Evolutionary conservation across 208 protist species (phyloP), one percentile per base, ranked within the genome.

Genomic region (Angomonas ambiguus): DNA sequence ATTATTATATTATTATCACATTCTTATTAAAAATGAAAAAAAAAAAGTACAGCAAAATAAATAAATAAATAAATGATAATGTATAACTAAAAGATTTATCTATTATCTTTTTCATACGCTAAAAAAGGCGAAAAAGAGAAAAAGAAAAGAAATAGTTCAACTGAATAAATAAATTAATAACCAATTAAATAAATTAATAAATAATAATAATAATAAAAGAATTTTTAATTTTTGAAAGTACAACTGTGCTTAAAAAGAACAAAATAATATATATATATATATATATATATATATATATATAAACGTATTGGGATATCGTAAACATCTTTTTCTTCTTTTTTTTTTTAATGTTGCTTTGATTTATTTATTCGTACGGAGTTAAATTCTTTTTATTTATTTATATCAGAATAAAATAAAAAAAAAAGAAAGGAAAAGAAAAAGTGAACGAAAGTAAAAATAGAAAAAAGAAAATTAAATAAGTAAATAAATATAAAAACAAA

Each of bases 351-450:
- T 25, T 27, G 22, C 53, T 11, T 65, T 65, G 45, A 45, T 32
- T 61, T 69, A 42, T 63, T 41, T 69, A 10, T 64, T 22, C 25
- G 20, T 62, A 3, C 65, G 25, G 34, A 20, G n/a, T 30, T 28
- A 4, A 57, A 22, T 20, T 45, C 16, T 45, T 45, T 45, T 45
- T 45, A n/a, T 45, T 45, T 45, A n/a, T 16, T 45, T n/a, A 45
- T 45, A 16, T 45, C 11, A 45, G 38, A n/a, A 16, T 45, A 45
- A 45, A 45, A 45, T n/a, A 45, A 45, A 45, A 45, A 45, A n/a
- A n/a, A n/a, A n/a, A n/a, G n/a, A n/a, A n/a, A n/a, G n/a, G n/a
- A n/a, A n/a, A n/a, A n/a, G n/a, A n/a, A n/a, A n/a, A n/a, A n/a
- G n/a, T n/a, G n/a, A n/a, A n/a, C n/a, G n/a, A n/a, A n/a, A n/a